phyloP scores from a whole-genome alignment of 2,329 filamentous ascomycete species.

The Ascochyta lentis region DNA sequence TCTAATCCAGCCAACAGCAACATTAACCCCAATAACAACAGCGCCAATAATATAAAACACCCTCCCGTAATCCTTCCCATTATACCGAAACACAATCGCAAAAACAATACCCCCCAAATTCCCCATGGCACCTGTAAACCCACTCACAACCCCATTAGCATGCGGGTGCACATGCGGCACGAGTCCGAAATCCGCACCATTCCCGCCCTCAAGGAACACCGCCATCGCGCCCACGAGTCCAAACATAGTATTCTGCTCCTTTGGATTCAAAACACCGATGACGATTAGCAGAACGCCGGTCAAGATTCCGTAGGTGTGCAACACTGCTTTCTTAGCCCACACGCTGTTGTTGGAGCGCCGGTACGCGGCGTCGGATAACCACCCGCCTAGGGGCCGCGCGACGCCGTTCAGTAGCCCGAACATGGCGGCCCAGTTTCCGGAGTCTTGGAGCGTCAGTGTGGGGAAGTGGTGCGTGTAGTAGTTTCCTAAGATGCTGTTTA shows the following conservation, averaged over 20 bases:
- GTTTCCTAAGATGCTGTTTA: conserved; percentile 64
- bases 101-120: conserved; percentile 87
- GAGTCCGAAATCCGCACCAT: conserved; percentile 82
- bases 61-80: conserved; percentile 69
- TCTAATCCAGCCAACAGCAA: conserved; percentile 68
- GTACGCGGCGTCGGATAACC: conserved; percentile 62
- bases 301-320: conserved; percentile 62
- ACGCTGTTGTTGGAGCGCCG: conserved; percentile 52
- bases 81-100: conserved; percentile 79
- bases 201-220: conserved; percentile 81
- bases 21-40: conserved; percentile 72
- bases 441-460: conserved; percentile 57
- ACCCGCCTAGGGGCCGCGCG: conserved; percentile 69
- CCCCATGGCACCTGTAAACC: conserved; percentile 77
- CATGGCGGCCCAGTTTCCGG: conserved; percentile 70
- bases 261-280: conserved; percentile 67
- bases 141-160: conserved; percentile 79
- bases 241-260: conserved; percentile 68
- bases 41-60: conserved; percentile 82
- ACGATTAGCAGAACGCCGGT: conserved; percentile 65
- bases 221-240: conserved; percentile 77
- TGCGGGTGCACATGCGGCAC: conserved; percentile 83
- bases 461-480: conserved; percentile 65
- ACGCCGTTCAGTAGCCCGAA: conserved; percentile 75
- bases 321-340: conserved; percentile 68